Evolutionary conservation across 257 asterid genomes (phyloP), one percentile per base, ranked within the genome.

Genomic region (Petunia secreta): DNA sequence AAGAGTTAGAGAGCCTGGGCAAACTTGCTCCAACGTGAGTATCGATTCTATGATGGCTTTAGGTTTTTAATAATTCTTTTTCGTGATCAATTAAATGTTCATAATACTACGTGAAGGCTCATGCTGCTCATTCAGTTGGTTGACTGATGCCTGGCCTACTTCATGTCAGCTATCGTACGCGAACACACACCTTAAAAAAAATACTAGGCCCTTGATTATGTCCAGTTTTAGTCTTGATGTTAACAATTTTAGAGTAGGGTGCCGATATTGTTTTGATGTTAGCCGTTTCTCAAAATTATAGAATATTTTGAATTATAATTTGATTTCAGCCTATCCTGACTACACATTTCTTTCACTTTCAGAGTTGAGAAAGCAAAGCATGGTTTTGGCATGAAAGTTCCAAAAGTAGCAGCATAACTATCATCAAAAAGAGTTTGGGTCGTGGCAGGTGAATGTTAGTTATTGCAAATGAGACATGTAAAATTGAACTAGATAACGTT

Each of bases 1-100:
- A 91, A 90, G 99, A 95, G 94, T 88, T 95, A 6, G 82, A 87
- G 54, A 87, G 92, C 90, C 95, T 95, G 8, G 99, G 99, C 73
- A 95, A 91, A 88, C 99, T 95, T 75, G 99, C 99, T 83, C 99
- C 99, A 10, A 91, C 94, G 99, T 95, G 87, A 90, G 96, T 82
- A 59, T 37, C 55, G 43, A 55, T 52, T 77, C 77, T 78, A 63
- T 38, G 67, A 7, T 48, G n/a, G 43, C 40, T 69, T 48, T 0
- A 3, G 2, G n/a, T 69, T 69, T 69, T 69, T 25, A 69, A 69
- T 50, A 73, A 50, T 50, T 34, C 1, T 34, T 66, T 10, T 38
- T 68, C 15, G 3, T 46, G 59, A 58, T 80, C 63, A 37, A 54
- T 80, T 43, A 14, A 36, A 40, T 44, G 11, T 53, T 63, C 67